Conservation (phyloP, 139 green algal genomes). For the Bryopsis sp. region DNA sequence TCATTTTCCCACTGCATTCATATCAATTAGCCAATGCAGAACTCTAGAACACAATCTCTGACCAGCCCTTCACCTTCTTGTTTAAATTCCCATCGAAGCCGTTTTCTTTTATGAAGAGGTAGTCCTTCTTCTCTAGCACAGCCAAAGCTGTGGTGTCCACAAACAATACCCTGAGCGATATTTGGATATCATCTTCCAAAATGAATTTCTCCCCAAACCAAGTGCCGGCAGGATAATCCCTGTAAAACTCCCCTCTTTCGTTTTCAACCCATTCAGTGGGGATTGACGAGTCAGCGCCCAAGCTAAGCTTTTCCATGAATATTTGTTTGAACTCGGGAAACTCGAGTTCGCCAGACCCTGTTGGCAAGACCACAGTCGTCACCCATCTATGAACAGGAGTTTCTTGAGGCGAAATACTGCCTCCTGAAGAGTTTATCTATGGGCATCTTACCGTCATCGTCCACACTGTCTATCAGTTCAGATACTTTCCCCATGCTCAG, state of each 20-base stretch:
- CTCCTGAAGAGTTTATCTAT: background rate
- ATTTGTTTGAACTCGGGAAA: slow-evolving; percentile 31
- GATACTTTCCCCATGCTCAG: slow-evolving; percentile 29
- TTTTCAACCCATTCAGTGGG: background rate
- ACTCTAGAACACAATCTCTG: background rate
- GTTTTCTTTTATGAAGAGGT: slow-evolving; percentile 27
- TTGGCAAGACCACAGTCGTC: background rate
- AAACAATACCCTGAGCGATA: slow-evolving; percentile 26
- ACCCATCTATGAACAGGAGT: background rate
- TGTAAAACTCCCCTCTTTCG: slow-evolving; percentile 11
- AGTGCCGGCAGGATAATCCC: slow-evolving; percentile 16
- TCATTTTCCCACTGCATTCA: background rate
- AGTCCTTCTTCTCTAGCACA: slow-evolving; percentile 23
- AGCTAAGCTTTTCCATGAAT: slow-evolving; percentile 20
- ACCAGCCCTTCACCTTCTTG: slow-evolving; percentile 17
- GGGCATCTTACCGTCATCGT: slow-evolving; percentile 29
- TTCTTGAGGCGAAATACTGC: background rate
- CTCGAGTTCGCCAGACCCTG: slow-evolving; percentile 29
- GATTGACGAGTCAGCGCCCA: slow-evolving; percentile 11
- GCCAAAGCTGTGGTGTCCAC: slow-evolving; percentile 29
- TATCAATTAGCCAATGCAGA: background rate
- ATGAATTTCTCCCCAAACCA: slow-evolving; percentile 27
- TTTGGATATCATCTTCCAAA: slow-evolving; percentile 8
- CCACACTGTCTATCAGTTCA: slow-evolving; percentile 40
- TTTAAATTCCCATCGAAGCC: slow-evolving; percentile 41